These are phyloP conservation scores for Escallonia herrerae DNA, from an alignment of 129 eudicot genomes.

Conservation along the genomic window DNA sequence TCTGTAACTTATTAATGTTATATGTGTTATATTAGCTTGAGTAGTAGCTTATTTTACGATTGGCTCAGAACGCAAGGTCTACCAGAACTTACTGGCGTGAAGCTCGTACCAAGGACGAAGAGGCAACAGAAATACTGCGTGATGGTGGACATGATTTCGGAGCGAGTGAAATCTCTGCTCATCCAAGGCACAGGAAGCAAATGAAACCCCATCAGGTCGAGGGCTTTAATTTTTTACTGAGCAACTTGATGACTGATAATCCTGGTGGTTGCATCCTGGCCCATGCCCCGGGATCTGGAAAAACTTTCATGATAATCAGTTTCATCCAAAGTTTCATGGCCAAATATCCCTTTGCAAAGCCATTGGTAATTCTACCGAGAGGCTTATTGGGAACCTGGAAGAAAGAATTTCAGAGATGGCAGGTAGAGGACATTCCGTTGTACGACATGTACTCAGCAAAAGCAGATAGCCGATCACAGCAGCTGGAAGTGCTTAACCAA, in stretches of 20 bases:
- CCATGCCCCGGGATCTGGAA: conserved; percentile 97
- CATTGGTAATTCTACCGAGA: conserved; percentile 75
- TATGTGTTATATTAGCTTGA: too few species aligned
- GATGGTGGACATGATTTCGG: conserved; percentile 36
- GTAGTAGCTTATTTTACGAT: conserved; percentile 2
- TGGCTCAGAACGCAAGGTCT: conserved; percentile 40
- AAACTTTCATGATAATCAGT: conserved; percentile 87
- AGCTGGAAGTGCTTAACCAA: conserved; percentile 55
- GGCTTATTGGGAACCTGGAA: conserved; percentile 81
- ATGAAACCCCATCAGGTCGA: conserved; percentile 95
- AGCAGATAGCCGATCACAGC: conserved; percentile 58
- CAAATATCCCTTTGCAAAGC: conserved; percentile 59
- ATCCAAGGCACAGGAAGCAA: conserved; percentile 76
- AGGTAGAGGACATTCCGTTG: conserved; percentile 56
- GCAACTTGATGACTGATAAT: conserved; percentile 61
- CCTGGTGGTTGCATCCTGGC: conserved; percentile 98
- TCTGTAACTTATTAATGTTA: too few species aligned
- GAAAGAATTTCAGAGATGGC: conserved; percentile 74
- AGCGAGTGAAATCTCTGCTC: conserved; percentile 45
- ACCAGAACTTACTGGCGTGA: conserved; percentile 54
- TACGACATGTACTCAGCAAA: conserved; percentile 68
- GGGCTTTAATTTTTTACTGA: conserved; percentile 73
- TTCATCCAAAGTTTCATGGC: conserved; percentile 92
- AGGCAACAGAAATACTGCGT: conserved; percentile 11
- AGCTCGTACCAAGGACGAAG: conserved; percentile 32